phyloP scores from a whole-genome alignment of 192 early-diverging fungal genomes.

The Linderina pennispora region DNA sequence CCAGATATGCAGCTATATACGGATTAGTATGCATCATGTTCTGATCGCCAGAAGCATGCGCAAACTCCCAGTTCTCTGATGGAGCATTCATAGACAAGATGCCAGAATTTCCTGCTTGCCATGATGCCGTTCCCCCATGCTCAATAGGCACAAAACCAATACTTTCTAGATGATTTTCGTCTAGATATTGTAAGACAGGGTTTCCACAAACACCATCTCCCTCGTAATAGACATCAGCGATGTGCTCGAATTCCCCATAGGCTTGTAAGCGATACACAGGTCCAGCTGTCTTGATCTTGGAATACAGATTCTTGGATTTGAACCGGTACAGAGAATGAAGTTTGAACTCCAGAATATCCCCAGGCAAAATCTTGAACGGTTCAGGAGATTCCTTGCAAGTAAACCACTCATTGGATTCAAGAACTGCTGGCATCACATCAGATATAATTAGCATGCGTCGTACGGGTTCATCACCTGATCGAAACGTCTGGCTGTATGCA shows the following conservation, averaged over 20 bases:
- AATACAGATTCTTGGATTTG: conserved; percentile 51
- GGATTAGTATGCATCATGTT: conserved; percentile 94
- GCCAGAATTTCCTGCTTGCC: too few relatives aligned
- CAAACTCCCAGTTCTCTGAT: too few relatives aligned
- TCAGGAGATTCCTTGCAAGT: conserved; percentile 5
- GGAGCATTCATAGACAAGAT: too few relatives aligned
- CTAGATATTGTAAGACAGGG: too few relatives aligned
- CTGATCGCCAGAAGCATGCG: conserved; percentile 75
- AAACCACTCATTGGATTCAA: conserved; percentile 84
- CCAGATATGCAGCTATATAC: conserved; percentile 81
- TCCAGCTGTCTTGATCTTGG: conserved; percentile 64
- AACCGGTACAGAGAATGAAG: conserved; percentile 65
- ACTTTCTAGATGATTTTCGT: background rate
- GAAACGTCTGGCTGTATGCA: conserved; percentile 73
- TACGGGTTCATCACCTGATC: conserved; percentile 55
- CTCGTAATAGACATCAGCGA: conserved; percentile 71
- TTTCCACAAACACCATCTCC: conserved; percentile 56
- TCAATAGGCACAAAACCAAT: too few relatives aligned
- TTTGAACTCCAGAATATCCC: conserved; percentile 66
- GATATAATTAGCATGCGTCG: conserved; percentile 59
- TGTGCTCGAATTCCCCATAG: conserved; percentile 53
- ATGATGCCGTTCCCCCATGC: too few relatives aligned
- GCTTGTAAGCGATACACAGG: conserved; percentile 48
- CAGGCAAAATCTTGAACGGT: conserved; percentile 42
- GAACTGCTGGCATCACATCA: conserved; percentile 65